These are phyloP conservation scores for Ricinus communis DNA, from an alignment of 345 rosid species.

Conservation along the genomic window DNA sequence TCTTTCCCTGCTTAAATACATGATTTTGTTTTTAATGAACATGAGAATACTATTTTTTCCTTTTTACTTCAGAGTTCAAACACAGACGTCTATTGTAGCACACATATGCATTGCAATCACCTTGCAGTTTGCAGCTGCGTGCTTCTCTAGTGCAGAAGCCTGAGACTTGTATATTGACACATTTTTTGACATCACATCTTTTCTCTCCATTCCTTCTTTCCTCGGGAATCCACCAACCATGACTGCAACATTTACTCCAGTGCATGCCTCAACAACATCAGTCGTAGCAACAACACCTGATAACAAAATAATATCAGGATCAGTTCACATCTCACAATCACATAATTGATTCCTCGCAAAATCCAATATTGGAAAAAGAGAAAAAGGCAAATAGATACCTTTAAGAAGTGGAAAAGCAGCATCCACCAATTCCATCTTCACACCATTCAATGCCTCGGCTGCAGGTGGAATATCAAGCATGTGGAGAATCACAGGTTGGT, in stretches of 20 bases:
- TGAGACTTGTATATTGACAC: slow-evolving; percentile 97
- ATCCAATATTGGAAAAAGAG: background rate
- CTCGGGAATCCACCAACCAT: slow-evolving; percentile 99
- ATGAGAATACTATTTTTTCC: background rate
- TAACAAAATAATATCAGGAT: slow-evolving; percentile 12
- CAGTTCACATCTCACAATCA: slow-evolving; percentile 20
- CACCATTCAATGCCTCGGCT: slow-evolving; percentile 96
- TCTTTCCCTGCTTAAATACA: background rate
- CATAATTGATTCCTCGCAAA: background rate
- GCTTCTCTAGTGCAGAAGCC: slow-evolving; percentile 91
- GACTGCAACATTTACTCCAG: slow-evolving; percentile 82
- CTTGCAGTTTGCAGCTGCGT: slow-evolving; percentile 98
- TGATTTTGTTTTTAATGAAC: background rate
- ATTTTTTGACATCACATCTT: slow-evolving; percentile 96
- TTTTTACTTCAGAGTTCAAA: background rate
- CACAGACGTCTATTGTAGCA: background rate
- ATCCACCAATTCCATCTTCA: slow-evolving; percentile 95
- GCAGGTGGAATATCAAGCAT: slow-evolving; percentile 99
- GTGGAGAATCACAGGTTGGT: slow-evolving; percentile 98
- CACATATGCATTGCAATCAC: slow-evolving; percentile 32
- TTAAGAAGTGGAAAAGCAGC: slow-evolving; percentile 98
- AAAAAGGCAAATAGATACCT: slow-evolving; percentile 37
- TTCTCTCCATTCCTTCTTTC: slow-evolving; percentile 99
- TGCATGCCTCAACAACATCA: slow-evolving; percentile 93
- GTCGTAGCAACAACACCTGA: slow-evolving; percentile 98